These are phyloP conservation scores for Ophiostoma ips DNA, from an alignment of 2,329 filamentous ascomycete species.

Conservation along the genomic window DNA sequence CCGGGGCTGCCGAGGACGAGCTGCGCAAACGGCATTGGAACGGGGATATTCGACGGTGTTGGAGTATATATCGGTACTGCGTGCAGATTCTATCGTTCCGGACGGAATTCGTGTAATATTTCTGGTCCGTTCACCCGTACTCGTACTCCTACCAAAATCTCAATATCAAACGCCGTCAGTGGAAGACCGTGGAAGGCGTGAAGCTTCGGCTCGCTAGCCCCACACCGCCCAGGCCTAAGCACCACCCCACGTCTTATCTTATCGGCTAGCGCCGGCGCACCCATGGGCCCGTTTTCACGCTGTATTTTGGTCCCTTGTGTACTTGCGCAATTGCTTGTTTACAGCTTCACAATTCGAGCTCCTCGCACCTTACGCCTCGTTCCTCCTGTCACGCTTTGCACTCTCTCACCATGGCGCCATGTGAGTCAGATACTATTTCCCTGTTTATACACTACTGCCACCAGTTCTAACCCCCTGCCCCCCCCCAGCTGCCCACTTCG, in stretches of 20 bases:
- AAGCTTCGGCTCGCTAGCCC: background rate
- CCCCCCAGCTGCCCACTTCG: slow-evolving; percentile 34
- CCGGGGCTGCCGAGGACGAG: slow-evolving; percentile 90
- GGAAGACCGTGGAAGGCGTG: background rate
- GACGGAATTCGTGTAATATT: background rate
- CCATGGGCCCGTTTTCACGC: background rate
- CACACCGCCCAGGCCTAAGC: background rate
- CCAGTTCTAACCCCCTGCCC: too few species aligned
- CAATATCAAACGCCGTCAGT: background rate
- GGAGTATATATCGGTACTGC: background rate
- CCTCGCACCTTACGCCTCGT: background rate
- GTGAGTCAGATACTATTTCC: slow-evolving; percentile 7
- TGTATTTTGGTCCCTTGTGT: slow-evolving; percentile 2
- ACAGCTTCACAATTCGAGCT: slow-evolving; percentile 2
- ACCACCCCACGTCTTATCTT: slow-evolving; percentile 13
- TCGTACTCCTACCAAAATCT: too few species aligned
- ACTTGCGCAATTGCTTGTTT: slow-evolving; percentile 7
- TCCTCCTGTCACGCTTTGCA: background rate
- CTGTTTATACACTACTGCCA: too few species aligned
- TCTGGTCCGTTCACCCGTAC: background rate
- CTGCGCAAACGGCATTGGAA: slow-evolving; percentile 53
- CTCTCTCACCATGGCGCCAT: slow-evolving; percentile 10
- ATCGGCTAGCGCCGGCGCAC: slow-evolving; percentile 9
- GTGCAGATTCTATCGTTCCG: background rate
- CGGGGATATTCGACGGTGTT: too few species aligned